Conservation (phyloP, 2,329 filamentous ascomycete genomes). For the Fusarium nodosum region DNA sequence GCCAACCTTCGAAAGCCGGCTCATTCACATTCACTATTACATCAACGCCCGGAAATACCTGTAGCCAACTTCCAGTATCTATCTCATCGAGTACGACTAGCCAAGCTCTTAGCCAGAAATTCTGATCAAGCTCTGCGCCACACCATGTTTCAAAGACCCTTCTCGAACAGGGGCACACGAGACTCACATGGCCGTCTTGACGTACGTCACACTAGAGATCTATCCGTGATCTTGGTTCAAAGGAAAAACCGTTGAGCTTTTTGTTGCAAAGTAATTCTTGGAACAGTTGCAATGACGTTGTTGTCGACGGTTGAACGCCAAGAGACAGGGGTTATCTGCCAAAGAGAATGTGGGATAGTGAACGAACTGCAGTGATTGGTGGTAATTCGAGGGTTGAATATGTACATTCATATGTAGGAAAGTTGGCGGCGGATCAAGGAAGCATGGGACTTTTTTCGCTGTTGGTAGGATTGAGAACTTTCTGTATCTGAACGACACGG, state of each 20-base stretch:
- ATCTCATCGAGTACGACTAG: not conserved
- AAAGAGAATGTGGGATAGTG: not conserved
- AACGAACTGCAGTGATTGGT: constrained; percentile 15
- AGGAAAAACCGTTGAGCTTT: not conserved
- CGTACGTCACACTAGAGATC: constrained; percentile 6
- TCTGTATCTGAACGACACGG: not conserved
- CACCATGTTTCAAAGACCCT: constrained; percentile 16
- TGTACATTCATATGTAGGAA: not conserved
- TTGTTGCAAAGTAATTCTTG: constrained; percentile 1
- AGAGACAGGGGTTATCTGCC: constrained; percentile 16
- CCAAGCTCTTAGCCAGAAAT: not conserved
- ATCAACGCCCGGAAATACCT: not conserved
- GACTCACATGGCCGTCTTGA: not conserved
- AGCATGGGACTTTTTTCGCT: constrained; percentile 1
- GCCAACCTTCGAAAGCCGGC: not conserved
- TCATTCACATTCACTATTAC: not conserved
- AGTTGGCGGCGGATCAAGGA: constrained; percentile 7
- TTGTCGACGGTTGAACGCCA: not conserved
- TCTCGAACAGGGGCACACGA: constrained; percentile 6
- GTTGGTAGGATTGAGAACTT: not conserved
- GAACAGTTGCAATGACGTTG: constrained; percentile 24
- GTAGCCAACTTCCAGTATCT: not conserved
- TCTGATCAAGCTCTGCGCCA: constrained; percentile 5
- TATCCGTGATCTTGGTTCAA: not conserved
- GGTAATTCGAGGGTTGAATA: constrained; percentile 3